Conservation (phyloP, 306 rosid genomes). For the Lablab purpureus region DNA sequence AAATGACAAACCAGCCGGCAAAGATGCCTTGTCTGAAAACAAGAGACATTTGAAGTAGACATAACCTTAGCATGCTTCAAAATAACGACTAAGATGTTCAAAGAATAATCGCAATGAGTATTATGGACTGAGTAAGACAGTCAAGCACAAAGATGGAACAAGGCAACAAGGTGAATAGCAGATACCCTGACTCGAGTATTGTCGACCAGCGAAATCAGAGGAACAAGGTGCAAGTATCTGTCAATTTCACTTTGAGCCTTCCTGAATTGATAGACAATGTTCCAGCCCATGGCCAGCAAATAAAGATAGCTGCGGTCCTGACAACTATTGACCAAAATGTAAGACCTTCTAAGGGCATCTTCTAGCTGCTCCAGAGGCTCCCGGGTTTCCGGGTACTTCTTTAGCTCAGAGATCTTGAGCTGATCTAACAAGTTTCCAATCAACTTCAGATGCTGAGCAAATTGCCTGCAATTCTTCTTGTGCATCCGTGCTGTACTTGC, state of each 20-base stretch:
- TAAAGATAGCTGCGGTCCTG: constrained; percentile 92
- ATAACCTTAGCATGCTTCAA: constrained; percentile 25
- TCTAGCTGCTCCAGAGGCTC: constrained; percentile 99
- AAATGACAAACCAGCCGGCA: constrained; percentile 26
- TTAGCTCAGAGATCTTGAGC: constrained; percentile 95
- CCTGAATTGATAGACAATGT: constrained; percentile 93
- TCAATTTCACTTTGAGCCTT: constrained; percentile 97
- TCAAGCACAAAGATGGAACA: constrained; percentile 25
- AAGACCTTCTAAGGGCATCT: constrained; percentile 93
- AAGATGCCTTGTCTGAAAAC: constrained; percentile 1
- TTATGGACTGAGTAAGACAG: neutral
- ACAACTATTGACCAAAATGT: constrained; percentile 85
- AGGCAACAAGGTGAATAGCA: neutral
- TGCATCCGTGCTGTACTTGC: constrained; percentile 94
- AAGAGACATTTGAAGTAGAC: constrained; percentile 17
- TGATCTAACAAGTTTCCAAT: constrained; percentile 94
- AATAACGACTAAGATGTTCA: constrained; percentile 12
- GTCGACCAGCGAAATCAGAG: constrained; percentile 91
- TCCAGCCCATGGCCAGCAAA: constrained; percentile 99
- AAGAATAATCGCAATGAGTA: constrained; percentile 23
- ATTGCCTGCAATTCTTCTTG: constrained; percentile 94
- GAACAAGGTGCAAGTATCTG: constrained; percentile 85
- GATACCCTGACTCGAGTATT: constrained; percentile 92
- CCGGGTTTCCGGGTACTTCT: constrained; percentile 83
- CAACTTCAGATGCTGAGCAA: constrained; percentile 89